Base-by-base conservation (phyloP, 164 flowering plant genomes). In the Tinospora cordifolia region DNA sequence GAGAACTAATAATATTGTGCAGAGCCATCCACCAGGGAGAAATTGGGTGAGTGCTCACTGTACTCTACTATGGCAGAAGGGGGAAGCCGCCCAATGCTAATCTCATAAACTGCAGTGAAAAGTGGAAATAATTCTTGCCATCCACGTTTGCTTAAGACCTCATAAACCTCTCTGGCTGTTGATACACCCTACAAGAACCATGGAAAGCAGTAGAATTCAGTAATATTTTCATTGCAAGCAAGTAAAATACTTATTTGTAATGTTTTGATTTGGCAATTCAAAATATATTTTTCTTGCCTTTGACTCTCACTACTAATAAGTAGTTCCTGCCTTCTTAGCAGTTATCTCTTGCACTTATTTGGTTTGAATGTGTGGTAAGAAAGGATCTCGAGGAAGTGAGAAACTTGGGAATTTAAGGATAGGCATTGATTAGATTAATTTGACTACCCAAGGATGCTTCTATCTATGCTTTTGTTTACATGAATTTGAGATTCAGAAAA, bases 71-170 rank as follows among this genome's bases (percentile, higher is more conserved):
- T 82, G 66, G 97, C 91, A n/a, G 93, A 77, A 57, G 91, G 92
- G 66, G 92, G 90, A 74, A 86, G 90, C 19, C 27, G 88, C 3
- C 99, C 93, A 8, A 65, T 71, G 81, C 87, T 79, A 72, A 94
- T 92, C 85, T 90, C 88, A 70, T 94, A 93, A 63, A 94, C 92
- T 54, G 92, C 83, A 30, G 82, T 76, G 81, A 94, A 92, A 38
- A 92, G 87, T 21, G 97, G 97, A 78, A 94, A 94, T 70, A 82
- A 54, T 75, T 92, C 93, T 59, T 86, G 83, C 97, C 97, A 94
- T 73, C 90, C 88, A 5, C 91, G 86, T 79, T 85, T 81, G 68
- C 85, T 83, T 71, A 92, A 68, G 72, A 94, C 93, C 74, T 88
- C 97, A 62, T 88, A 87, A 59, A 94, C 92, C 76, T 94, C 99